Base-by-base conservation (phyloP, 148 eudicot genomes). In the Heliosperma pusillum region DNA sequence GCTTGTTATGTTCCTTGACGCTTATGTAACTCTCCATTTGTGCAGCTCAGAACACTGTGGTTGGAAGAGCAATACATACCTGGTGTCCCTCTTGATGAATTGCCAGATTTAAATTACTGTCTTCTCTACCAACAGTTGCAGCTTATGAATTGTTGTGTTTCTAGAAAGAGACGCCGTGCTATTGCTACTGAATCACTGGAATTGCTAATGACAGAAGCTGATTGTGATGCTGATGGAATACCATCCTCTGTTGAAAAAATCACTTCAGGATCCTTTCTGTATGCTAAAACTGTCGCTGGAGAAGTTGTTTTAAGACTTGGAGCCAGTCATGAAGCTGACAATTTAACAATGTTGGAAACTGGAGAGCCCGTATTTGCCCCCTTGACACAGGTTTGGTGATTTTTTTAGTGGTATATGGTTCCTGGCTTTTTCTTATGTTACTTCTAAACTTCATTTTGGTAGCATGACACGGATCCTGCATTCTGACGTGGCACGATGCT, bases 1-100 rank as follows among this genome's bases (percentile, higher is more conserved):
- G 26, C 42, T 47, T 36, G n/a, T 33, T 53, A 55, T 24, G 13
- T 80, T 75, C n/a, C 71, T 21, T 36, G 47, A 64, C 69, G 69
- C 45, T 50, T 36, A 44, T 5, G 16, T 45, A 40, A 40, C 3
- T 75, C 67, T 50, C 26, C 1, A 24, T 56, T 1, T 71, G 45
- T 90, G 91, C 92, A 95, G 98, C 71, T 95, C 77, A 86, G 96
- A 88, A 88, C 89, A 80, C 89, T 89, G 63, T 95, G 98, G 98
- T 80, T 81, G 78, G 98, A 91, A 84, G 92, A 84, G 77, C 91
- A 86, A 77, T 92, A 87, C 71, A 70, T 95, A 74, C 97, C 98
- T 75, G 96, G 97, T 63, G 84, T 95, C 74, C 98, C 97, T 29
- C 79, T 53, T 45, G 96, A 91, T 73, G 86, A 83, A 70, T 73